Evolutionary conservation across 208 protist genomes (phyloP).

Genomic region (Leptomonas pyrrhocoris): DNA sequence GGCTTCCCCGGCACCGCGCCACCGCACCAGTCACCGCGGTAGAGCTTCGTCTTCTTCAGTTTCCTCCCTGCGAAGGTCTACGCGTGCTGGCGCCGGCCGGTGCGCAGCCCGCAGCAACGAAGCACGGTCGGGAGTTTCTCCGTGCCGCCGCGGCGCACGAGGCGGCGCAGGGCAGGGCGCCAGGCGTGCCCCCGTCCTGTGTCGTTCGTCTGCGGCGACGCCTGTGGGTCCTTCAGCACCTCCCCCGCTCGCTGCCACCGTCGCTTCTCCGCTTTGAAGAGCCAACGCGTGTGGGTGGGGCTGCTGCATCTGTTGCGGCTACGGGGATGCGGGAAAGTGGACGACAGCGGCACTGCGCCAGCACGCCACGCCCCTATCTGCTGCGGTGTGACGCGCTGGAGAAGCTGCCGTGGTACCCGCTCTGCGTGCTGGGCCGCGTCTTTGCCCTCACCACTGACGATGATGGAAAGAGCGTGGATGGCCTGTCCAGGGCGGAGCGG

Average conservation of each 20-base stretch:
- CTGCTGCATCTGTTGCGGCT: no score
- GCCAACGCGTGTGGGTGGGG: no score
- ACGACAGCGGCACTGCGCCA: not conserved
- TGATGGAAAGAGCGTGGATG: not conserved
- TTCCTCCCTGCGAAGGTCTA: slow-evolving; percentile 19
- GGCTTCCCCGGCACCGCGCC: slow-evolving; percentile 12
- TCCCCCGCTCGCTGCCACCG: slow-evolving; percentile 48
- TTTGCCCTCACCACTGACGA: not conserved
- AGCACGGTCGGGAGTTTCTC: slow-evolving; percentile 8
- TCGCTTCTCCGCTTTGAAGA: slow-evolving; percentile 62
- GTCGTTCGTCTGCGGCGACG: slow-evolving; percentile 57
- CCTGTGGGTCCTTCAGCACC: slow-evolving; percentile 50
- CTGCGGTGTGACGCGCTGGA: slow-evolving; percentile 39
- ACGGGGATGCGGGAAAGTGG: no score
- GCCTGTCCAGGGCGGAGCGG: not conserved
- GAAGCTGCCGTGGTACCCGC: slow-evolving; percentile 45
- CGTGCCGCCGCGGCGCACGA: slow-evolving; percentile 1
- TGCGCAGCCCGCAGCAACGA: no score
- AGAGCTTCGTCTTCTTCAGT: slow-evolving; percentile 24
- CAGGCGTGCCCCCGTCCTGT: slow-evolving; percentile 12
- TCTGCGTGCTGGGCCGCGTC: slow-evolving; percentile 25
- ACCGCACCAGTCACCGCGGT: slow-evolving; percentile 12
- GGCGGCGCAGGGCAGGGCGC: not conserved
- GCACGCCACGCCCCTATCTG: slow-evolving; percentile 40
- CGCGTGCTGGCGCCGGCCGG: slow-evolving; percentile 10